Conservation (phyloP, 768 basidiomycete species). For the Tylopilus rubrobrunneus region DNA sequence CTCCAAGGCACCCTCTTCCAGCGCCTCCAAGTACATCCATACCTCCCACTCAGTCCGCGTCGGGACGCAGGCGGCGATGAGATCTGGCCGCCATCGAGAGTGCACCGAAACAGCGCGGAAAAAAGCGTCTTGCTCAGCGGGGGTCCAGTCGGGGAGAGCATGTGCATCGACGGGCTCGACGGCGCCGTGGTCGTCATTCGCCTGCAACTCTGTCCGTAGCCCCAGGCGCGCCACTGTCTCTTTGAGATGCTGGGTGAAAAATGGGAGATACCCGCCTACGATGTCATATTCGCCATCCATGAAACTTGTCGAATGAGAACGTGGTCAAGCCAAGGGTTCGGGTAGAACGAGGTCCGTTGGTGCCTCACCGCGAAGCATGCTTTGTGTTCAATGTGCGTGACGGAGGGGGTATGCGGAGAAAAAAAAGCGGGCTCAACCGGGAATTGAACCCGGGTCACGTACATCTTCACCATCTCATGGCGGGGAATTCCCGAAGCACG, state of each 20-base stretch:
- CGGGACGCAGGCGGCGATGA: slow-evolving; percentile 64
- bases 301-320: not conserved
- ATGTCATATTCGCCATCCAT: slow-evolving; percentile 19
- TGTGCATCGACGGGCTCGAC: not conserved
- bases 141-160: slow-evolving; percentile 47
- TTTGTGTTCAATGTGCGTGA: slow-evolving; percentile 5
- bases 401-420: not conserved
- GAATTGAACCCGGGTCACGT: slow-evolving; percentile 36
- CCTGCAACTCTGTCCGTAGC: not conserved
- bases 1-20: slow-evolving; percentile 33
- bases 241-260: slow-evolving; percentile 23
- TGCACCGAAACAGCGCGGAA: slow-evolving; percentile 65
- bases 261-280: slow-evolving; percentile 21
- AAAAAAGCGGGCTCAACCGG: slow-evolving; percentile 24
- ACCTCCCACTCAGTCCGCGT: slow-evolving; percentile 69
- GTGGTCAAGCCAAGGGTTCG: slow-evolving; percentile 3
- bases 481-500: slow-evolving; percentile 30
- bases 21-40: slow-evolving; percentile 55
- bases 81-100: slow-evolving; percentile 73
- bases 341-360: not conserved
- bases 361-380: slow-evolving; percentile 12
- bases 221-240: slow-evolving; percentile 24
- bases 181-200: not conserved
- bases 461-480: slow-evolving; percentile 28
- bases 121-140: slow-evolving; percentile 63